These are phyloP conservation scores for Cordyceps pruinosa DNA, from an alignment of 2,329 filamentous ascomycete genomes.

Conservation along the genomic window DNA sequence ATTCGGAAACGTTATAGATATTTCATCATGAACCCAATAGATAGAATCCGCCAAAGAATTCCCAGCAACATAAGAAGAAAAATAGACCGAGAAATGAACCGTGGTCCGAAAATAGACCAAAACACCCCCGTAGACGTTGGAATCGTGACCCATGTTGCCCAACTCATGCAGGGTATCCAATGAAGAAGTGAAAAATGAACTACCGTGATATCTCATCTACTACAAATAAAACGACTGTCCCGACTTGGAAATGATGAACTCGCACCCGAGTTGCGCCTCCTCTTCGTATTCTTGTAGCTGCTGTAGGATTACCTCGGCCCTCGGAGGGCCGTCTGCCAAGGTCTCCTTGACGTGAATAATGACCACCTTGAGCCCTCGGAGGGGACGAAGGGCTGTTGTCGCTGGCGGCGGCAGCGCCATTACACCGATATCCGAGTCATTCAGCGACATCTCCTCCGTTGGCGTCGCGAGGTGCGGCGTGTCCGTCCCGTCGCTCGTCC, in stretches of 20 bases:
- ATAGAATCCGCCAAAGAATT: not conserved
- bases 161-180: not conserved
- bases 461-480: conserved; percentile 42
- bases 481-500: conserved; percentile 16
- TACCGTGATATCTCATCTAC: not conserved
- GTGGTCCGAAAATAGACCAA: not conserved
- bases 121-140: not conserved
- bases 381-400: conserved; percentile 33
- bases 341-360: conserved; percentile 94
- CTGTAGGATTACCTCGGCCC: conserved; percentile 58
- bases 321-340: conserved; percentile 62
- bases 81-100: not conserved
- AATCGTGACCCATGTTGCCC: not conserved
- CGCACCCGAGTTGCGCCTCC: conserved; percentile 63
- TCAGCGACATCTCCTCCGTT: conserved; percentile 39
- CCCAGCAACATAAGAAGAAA: not conserved
- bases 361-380: conserved; percentile 71
- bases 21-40: not conserved
- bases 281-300: conserved; percentile 63
- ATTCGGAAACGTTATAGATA: too few species aligned
- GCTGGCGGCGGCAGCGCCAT: conserved; percentile 16
- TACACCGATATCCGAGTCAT: conserved; percentile 25
- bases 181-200: conserved; percentile 14
- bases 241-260: conserved; percentile 64
- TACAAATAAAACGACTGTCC: conserved; percentile 54